Conservation (phyloP, 2,329 filamentous ascomycete genomes). For the Botrytis porri region DNA sequence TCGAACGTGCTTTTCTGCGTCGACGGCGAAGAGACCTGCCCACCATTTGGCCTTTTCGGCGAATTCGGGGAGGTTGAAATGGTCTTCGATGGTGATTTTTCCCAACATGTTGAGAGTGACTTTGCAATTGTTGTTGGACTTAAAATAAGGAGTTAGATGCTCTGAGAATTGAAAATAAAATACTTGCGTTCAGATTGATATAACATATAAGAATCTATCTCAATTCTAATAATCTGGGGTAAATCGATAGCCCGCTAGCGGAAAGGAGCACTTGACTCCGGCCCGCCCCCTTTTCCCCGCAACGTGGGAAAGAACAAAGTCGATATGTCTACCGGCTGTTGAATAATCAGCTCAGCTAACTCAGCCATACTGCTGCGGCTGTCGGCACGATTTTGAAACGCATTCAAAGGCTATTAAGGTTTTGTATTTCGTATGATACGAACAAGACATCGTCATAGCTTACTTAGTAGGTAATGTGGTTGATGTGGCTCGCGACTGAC, state of each 20-base stretch:
- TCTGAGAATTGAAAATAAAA: not conserved
- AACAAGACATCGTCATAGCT: not conserved
- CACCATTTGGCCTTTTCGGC: constrained; percentile 59
- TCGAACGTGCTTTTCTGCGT: constrained; percentile 54
- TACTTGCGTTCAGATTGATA: not conserved
- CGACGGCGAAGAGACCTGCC: constrained; percentile 57
- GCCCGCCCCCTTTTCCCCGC: not conserved
- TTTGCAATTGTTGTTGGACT: not conserved
- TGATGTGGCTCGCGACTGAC: too few relatives aligned
- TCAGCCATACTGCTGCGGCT: too few relatives aligned
- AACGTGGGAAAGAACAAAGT: not conserved
- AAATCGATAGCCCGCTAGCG: too few relatives aligned
- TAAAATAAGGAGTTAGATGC: not conserved
- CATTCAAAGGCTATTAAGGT: too few relatives aligned
- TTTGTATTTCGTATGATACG: not conserved
- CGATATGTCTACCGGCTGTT: not conserved
- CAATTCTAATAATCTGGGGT: not conserved
- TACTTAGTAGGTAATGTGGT: not conserved
- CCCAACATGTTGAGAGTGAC: not conserved
- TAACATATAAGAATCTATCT: not conserved
- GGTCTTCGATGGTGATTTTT: constrained; percentile 13
- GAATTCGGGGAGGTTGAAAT: constrained; percentile 37
- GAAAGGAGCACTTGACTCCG: not conserved
- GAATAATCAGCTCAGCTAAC: not conserved
- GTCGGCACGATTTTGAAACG: not conserved